These are phyloP conservation scores for Sclerotinia nivalis DNA, from an alignment of 2,329 filamentous ascomycete species.

Conservation along the genomic window DNA sequence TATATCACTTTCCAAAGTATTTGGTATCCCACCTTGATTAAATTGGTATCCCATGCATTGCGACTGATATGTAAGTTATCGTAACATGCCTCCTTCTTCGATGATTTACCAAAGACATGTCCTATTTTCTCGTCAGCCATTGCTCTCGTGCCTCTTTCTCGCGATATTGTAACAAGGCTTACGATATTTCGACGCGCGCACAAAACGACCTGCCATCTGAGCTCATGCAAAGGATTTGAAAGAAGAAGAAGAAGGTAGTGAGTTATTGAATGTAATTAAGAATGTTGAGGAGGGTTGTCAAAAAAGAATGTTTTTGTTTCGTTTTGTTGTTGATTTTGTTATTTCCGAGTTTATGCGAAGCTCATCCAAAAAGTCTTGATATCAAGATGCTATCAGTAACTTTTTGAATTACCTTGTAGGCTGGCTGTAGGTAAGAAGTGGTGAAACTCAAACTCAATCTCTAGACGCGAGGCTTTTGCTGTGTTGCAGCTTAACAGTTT, in stretches of 20 bases:
- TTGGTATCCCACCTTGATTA: conserved; percentile 75
- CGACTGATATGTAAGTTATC: conserved; percentile 96
- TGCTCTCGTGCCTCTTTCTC: conserved; percentile 31
- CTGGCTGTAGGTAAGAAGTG: conserved; percentile 6
- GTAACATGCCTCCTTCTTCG: conserved; percentile 97
- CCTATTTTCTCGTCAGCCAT: conserved; percentile 55
- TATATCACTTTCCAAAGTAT: not conserved
- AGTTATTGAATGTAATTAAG: not conserved
- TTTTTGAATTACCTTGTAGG: not conserved
- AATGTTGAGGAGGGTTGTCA: conserved; percentile 26
- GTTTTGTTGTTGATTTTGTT: conserved; percentile 6
- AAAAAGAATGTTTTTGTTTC: conserved; percentile 5
- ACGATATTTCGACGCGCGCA: conserved; percentile 74
- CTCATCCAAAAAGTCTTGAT: conserved; percentile 1
- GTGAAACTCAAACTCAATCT: conserved; percentile 17
- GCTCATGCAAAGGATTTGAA: conserved; percentile 23
- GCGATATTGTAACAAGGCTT: conserved; percentile 40
- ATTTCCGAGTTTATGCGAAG: conserved; percentile 2
- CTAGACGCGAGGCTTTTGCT: not conserved
- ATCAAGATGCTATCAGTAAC: conserved; percentile 8
- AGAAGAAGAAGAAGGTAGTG: too few species aligned
- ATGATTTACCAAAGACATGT: conserved; percentile 96
- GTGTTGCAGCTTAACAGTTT: not conserved
- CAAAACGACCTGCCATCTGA: conserved; percentile 69
- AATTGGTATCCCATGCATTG: conserved; percentile 99